These are phyloP conservation scores for Neocatenulostroma microsporum DNA, from an alignment of 2,329 filamentous ascomycete genomes.

Conservation along the genomic window DNA sequence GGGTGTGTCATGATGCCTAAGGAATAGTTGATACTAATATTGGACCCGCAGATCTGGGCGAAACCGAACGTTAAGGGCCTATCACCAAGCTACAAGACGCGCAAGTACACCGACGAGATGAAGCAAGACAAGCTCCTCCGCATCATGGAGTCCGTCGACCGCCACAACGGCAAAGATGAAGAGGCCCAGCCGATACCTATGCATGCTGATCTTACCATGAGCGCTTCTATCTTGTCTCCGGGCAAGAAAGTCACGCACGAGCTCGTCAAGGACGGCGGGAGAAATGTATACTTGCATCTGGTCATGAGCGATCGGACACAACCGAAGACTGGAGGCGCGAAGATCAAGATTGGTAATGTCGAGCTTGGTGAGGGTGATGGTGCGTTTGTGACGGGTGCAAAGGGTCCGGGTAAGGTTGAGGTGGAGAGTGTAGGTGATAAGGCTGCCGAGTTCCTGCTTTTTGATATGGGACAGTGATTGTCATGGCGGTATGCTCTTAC, in stretches of 20 bases:
- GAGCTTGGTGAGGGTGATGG: constrained; percentile 71
- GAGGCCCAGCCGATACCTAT: constrained; percentile 67
- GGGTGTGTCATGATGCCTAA: no score
- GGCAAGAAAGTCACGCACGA: constrained; percentile 62
- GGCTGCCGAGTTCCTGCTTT: constrained; percentile 42
- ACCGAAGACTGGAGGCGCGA: constrained; percentile 62
- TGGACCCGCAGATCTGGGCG: constrained; percentile 74
- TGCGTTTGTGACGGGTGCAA: constrained; percentile 57
- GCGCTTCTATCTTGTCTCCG: constrained; percentile 63
- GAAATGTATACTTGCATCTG: constrained; percentile 73
- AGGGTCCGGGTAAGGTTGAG: constrained; percentile 37
- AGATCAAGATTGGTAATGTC: constrained; percentile 60
- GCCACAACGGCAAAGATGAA: constrained; percentile 57
- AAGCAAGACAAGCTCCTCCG: constrained; percentile 65
- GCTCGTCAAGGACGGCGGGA: constrained; percentile 55
- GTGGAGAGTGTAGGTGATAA: constrained; percentile 42
- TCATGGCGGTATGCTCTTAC: background rate
- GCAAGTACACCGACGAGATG: constrained; percentile 61
- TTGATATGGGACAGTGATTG: constrained; percentile 42
- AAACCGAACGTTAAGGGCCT: constrained; percentile 68
- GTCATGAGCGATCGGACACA: constrained; percentile 54
- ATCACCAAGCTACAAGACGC: constrained; percentile 67
- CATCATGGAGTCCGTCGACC: constrained; percentile 66
- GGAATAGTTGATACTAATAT: no score
- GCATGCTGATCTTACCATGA: constrained; percentile 78